A percentile compares a stretch with the other conserved stretches of the same genome.
These are phyloP conservation scores for Penicillium olsonii DNA, from an alignment of 2,329 filamentous ascomycete genomes.

Conservation along the genomic window DNA sequence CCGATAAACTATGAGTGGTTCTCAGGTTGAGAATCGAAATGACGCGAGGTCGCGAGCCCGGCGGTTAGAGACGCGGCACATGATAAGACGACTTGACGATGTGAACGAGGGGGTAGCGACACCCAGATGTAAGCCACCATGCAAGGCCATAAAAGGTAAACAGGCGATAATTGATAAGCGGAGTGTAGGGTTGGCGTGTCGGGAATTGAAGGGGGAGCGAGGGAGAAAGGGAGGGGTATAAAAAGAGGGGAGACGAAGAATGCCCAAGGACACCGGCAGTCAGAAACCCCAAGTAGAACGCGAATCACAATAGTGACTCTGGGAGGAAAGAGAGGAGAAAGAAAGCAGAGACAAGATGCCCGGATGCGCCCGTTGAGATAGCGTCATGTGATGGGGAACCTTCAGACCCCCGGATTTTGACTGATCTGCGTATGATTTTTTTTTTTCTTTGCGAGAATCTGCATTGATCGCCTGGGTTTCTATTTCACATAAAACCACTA, in stretches of 20 bases:
- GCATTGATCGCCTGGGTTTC: slow-evolving; percentile 5
- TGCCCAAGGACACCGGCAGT: not conserved
- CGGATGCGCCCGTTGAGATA: slow-evolving; percentile 24
- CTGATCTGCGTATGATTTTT: not conserved
- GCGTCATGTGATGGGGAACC: slow-evolving; percentile 27
- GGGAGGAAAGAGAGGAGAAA: not conserved
- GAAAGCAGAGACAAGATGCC: slow-evolving; percentile 5
- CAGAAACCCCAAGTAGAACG: slow-evolving; percentile 7
- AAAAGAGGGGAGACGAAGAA: slow-evolving; percentile 7
- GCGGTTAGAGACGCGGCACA: slow-evolving; percentile 31
- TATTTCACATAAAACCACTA: not conserved
- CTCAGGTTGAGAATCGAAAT: slow-evolving; percentile 20
- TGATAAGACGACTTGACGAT: slow-evolving; percentile 31
- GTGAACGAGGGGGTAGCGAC: slow-evolving; percentile 25
- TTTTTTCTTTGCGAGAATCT: not conserved
- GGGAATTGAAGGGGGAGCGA: slow-evolving; percentile 16
- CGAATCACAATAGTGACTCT: not conserved
- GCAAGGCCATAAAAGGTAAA: slow-evolving; percentile 29
- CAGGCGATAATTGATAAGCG: slow-evolving; percentile 21
- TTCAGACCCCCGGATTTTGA: slow-evolving; percentile 7
- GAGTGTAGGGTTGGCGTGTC: slow-evolving; percentile 22
- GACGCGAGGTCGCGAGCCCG: slow-evolving; percentile 34
- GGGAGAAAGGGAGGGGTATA: slow-evolving; percentile 14
- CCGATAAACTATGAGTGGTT: slow-evolving; percentile 9
- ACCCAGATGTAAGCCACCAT: slow-evolving; percentile 29